Evolutionary conservation across 2,329 filamentous ascomycete species (phyloP), one percentile per base, ranked within the genome.

Genomic region (Colletotrichum sp.): DNA sequence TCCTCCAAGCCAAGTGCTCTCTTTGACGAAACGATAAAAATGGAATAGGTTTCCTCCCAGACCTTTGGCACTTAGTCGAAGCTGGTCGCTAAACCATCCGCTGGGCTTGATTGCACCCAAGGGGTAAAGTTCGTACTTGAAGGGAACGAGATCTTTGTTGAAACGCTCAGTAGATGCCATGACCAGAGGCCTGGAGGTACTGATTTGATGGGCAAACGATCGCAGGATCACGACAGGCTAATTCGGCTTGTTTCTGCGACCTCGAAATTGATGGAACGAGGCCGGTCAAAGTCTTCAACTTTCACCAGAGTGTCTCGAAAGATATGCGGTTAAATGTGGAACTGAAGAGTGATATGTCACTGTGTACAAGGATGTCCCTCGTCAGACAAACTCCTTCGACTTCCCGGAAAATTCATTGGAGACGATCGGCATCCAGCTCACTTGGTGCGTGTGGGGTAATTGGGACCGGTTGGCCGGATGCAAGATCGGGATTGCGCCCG

Each of bases 11-110:
- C 90, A 92, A 14, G 84, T 83, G 6, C 86, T 88, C 66, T 89
- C 78, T 7, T 84, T 84, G 38, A 92, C 89, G 76, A 86, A 89
- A 36, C 84, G 82, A 79, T 91, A 92, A 78, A 92, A 92, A 64
- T 91, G 88, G 62, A 82, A 77, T 76, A 88, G 78, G 73, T 90
- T 88, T 5, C 90, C 90, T 1, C 88, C 87, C 1, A 91, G 84
- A 3, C 90, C 90, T 69, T 86, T 80, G 21, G 87, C 88, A 79
- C 86, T 86, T 36, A 89, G 83, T 7, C 83, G 78, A 65, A 91
- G 81, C 78, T 92, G 86, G 32, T 88, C 86, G 26, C 83, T 80
- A 7, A 92, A 83, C 87, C 90, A 92, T 73, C 90, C 90, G 10
- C 80, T 76, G 0, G 90, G 85, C 64, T 84, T 87, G 63, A 91